These are phyloP conservation scores for Coniophora puteana DNA, from an alignment of 1,284 basidiomycete species.

Conservation along the genomic window DNA sequence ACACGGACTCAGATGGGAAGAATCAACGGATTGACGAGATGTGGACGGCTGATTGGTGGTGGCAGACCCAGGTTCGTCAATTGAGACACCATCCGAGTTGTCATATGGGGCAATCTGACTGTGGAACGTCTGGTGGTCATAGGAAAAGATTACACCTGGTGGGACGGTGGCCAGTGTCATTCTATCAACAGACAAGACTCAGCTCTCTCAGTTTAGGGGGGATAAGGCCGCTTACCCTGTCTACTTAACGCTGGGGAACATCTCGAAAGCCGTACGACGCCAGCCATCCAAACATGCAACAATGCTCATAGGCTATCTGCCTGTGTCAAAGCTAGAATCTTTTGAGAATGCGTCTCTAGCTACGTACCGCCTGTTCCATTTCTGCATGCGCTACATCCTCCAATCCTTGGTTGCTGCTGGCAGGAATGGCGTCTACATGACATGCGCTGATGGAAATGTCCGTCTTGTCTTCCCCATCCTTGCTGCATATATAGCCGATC, in stretches of 20 bases:
- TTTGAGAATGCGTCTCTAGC: slow-evolving; percentile 10
- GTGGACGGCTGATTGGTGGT: slow-evolving; percentile 3
- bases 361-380: slow-evolving; percentile 20
- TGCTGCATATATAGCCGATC: slow-evolving; percentile 6
- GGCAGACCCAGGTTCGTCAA: neutral
- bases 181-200: slow-evolving; percentile 10
- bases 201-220: slow-evolving; percentile 11
- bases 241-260: slow-evolving; percentile 16
- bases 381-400: slow-evolving; percentile 19
- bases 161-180: slow-evolving; percentile 8
- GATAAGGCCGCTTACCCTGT: slow-evolving; percentile 20
- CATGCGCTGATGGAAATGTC: slow-evolving; percentile 16
- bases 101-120: neutral
- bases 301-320: slow-evolving; percentile 24
- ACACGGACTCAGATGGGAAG: neutral
- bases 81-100: slow-evolving; percentile 3
- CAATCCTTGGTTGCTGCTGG: slow-evolving; percentile 18
- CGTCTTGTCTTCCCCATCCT: slow-evolving; percentile 18
- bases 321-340: slow-evolving; percentile 15
- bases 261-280: slow-evolving; percentile 13
- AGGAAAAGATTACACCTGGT: slow-evolving; percentile 5
- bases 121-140: neutral
- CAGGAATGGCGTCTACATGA: slow-evolving; percentile 16
- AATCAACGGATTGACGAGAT: neutral
- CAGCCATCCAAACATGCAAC: slow-evolving; percentile 14